These are phyloP conservation scores for Aspergillus asperescens DNA, from an alignment of 495 filamentous ascomycete species.

Conservation along the genomic window DNA sequence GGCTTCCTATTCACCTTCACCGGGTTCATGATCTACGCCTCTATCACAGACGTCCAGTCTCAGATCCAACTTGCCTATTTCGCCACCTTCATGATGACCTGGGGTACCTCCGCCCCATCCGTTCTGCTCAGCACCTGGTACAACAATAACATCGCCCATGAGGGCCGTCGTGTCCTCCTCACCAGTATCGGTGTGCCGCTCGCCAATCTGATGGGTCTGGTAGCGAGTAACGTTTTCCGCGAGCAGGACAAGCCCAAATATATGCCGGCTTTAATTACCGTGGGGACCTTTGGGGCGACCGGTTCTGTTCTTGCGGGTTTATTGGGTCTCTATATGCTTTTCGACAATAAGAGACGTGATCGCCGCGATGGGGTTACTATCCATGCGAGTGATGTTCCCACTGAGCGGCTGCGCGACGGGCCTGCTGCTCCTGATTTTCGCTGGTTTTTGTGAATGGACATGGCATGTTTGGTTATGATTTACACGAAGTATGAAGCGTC, in stretches of 20 bases:
- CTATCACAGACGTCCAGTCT: slow-evolving; percentile 54
- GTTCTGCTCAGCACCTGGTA: slow-evolving; percentile 58
- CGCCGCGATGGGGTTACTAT: slow-evolving; percentile 54
- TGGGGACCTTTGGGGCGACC: slow-evolving; percentile 63
- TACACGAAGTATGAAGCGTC: too few relatives aligned
- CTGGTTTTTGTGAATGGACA: slow-evolving; percentile 60
- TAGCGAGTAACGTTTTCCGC: slow-evolving; percentile 70
- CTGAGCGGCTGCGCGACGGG: slow-evolving; percentile 62
- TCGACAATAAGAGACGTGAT: slow-evolving; percentile 64
- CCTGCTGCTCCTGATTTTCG: slow-evolving; percentile 59
- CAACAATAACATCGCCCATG: slow-evolving; percentile 77
- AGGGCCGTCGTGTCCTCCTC: slow-evolving; percentile 63
- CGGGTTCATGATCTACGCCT: slow-evolving; percentile 70
- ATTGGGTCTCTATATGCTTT: slow-evolving; percentile 63
- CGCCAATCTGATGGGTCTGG: slow-evolving; percentile 78
- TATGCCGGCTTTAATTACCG: slow-evolving; percentile 65
- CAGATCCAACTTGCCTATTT: slow-evolving; percentile 66
- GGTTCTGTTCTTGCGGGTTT: slow-evolving; percentile 53
- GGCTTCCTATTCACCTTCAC: slow-evolving; percentile 69
- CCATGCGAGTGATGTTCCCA: slow-evolving; percentile 61
- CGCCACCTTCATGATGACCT: slow-evolving; percentile 78
- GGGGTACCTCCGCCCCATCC: slow-evolving; percentile 54
- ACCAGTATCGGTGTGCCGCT: slow-evolving; percentile 70
- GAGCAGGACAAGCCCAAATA: slow-evolving; percentile 66
- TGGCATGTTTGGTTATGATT: too few relatives aligned